Percentiles rank a stretch among this genome's conserved stretches.
These are phyloP conservation scores for Tolypocladium pustulatum DNA, from an alignment of 2,329 filamentous ascomycete genomes.

Conservation along the genomic window DNA sequence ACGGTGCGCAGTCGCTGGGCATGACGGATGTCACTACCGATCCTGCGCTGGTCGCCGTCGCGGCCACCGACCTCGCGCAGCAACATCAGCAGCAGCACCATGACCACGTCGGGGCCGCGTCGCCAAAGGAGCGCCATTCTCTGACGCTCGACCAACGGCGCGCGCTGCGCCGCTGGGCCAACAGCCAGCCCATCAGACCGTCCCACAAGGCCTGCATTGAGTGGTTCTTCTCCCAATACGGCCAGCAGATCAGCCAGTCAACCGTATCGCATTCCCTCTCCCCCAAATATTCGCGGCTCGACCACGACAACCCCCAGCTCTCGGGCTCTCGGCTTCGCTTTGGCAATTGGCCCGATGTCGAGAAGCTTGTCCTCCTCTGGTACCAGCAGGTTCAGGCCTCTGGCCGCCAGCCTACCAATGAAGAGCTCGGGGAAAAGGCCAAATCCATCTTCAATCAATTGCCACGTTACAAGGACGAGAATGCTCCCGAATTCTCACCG, in stretches of 20 bases:
- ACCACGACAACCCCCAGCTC: conserved; percentile 47
- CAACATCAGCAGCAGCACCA: not conserved
- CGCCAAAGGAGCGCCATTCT: conserved; percentile 42
- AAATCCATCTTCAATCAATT: conserved; percentile 48
- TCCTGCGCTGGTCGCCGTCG: conserved; percentile 23
- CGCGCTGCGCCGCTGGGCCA: conserved; percentile 49
- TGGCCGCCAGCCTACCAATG: conserved; percentile 50
- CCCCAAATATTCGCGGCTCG: conserved; percentile 50
- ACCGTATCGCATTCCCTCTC: conserved; percentile 53
- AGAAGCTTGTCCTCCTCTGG: conserved; percentile 46
- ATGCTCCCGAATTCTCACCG: conserved; percentile 50
- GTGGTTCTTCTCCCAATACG: conserved; percentile 49
- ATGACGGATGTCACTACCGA: conserved; percentile 28
- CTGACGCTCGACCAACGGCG: conserved; percentile 52
- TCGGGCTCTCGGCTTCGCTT: conserved; percentile 53
- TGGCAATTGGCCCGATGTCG: conserved; percentile 54
- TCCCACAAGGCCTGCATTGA: conserved; percentile 54
- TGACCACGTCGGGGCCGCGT: conserved; percentile 3
- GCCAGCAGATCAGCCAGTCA: conserved; percentile 51
- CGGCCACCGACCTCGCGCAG: conserved; percentile 17
- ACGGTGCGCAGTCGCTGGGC: conserved; percentile 12
- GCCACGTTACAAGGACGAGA: conserved; percentile 49
- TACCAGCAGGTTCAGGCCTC: conserved; percentile 39
- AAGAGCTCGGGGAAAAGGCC: conserved; percentile 52
- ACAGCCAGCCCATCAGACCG: conserved; percentile 43